Conservation (phyloP, 306 rosid genomes). For the Pterocarpus macrocarpus region DNA sequence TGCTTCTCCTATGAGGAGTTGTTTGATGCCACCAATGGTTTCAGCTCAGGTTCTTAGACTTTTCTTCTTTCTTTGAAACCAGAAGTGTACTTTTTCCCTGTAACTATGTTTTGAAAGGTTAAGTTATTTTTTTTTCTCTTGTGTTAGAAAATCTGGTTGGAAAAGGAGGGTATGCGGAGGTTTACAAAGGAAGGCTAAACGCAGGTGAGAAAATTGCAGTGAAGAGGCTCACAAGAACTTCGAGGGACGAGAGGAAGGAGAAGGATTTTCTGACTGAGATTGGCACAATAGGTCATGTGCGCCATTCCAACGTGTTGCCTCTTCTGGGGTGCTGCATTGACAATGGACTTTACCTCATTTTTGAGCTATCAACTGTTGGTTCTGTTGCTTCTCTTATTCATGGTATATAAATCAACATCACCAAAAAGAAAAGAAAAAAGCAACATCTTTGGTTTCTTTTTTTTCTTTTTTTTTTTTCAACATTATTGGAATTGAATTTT, state of each 20-base stretch:
- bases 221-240: conserved; percentile 79
- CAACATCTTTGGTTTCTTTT: not conserved
- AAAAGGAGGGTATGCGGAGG: conserved; percentile 93
- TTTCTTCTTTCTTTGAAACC: not conserved
- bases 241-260: conserved; percentile 84
- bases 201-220: conserved; percentile 84
- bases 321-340: conserved; percentile 89
- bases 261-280: conserved; percentile 92
- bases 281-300: conserved; percentile 92
- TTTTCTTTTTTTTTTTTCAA: no score
- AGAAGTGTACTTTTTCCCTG: no score
- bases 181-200: conserved; percentile 73
- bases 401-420: conserved; percentile 55
- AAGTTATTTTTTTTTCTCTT: conserved; percentile 14
- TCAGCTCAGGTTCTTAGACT: conserved; percentile 69
- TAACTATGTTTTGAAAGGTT: not conserved
- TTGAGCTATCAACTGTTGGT: conserved; percentile 77
- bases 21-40: conserved; percentile 79
- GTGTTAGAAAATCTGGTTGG: conserved; percentile 83
- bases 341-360: conserved; percentile 82
- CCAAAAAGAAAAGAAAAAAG: not conserved
- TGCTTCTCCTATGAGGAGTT: conserved; percentile 84
- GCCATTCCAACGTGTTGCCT: conserved; percentile 74
- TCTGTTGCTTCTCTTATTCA: conserved; percentile 85
- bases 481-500: not conserved